Base-by-base conservation (phyloP, 2,329 filamentous ascomycete genomes). In the Colletotrichum eremochloae region DNA sequence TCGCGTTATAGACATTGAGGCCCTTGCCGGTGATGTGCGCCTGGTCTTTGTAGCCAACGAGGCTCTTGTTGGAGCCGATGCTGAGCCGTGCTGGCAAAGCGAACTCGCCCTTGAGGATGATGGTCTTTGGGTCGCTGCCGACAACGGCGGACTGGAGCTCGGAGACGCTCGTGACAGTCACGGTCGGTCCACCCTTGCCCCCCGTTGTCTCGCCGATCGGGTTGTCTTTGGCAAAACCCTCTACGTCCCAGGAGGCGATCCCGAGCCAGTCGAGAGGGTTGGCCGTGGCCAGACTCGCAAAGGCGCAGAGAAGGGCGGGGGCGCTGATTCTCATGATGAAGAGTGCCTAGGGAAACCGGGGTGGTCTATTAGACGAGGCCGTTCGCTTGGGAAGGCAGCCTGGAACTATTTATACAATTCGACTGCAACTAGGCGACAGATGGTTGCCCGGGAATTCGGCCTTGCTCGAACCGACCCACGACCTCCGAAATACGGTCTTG, bases 181-280 rank as follows among this genome's bases (percentile, higher is more conserved):
- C 84, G 0, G 84, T 88, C 12, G 85, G 85, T 60, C 81, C 89
- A 6, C 85, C 82, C 44, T 78, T 76, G 15, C 83, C 83, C 7
- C 83, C 82, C 0, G 81, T 84, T 3, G 83, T 84, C 4, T 74
- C 65, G 3, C 81, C 82, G 40, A 83, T 75, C 0, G 82, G 81
- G 67, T 83, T 83, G 52, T 81, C 73, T 72, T 81, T 75, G 7
- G 76, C 76, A 0, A 68, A 75, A 12, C 57, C 74, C 48, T 75
- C 78, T 8, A 79, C 73, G 40, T 78, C 72, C 76, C 77, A 77
- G 1, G 74, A 70, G 15, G 61, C 71, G 3, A 76, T 67, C 6
- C 79, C 77, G 20, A 79, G 76, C 58, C 61, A 50, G 69, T 81
- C 79, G 2, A 55, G 57, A 2, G 53, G 70, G 52, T 71, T 71